These are phyloP conservation scores for Piloderma croceum DNA, from an alignment of 768 basidiomycete species.

Conservation along the genomic window DNA sequence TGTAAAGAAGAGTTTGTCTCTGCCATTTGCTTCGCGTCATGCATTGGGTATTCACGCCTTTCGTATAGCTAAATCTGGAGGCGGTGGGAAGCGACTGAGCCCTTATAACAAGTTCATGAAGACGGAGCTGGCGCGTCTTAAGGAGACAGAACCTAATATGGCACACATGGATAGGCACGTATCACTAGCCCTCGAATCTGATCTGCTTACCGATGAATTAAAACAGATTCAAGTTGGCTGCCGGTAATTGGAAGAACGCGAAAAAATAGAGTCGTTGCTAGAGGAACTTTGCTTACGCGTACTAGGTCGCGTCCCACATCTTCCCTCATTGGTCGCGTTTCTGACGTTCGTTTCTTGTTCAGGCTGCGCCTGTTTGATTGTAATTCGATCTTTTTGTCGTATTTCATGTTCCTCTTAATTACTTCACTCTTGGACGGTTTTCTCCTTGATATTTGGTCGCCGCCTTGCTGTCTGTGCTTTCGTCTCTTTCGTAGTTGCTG, in stretches of 20 bases:
- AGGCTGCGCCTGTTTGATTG: too few relatives aligned
- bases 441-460: too few relatives aligned
- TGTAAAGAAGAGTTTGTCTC: slow-evolving; percentile 48
- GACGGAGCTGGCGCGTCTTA: slow-evolving; percentile 72
- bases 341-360: too few relatives aligned
- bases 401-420: too few relatives aligned
- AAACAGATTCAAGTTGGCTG: slow-evolving; percentile 64
- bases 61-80: slow-evolving; percentile 44
- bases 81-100: slow-evolving; percentile 54
- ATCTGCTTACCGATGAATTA: slow-evolving; percentile 6
- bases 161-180: slow-evolving; percentile 72
- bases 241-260: slow-evolving; percentile 72
- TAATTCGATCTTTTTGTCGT: too few relatives aligned
- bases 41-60: slow-evolving; percentile 13
- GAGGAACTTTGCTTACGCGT: too few relatives aligned
- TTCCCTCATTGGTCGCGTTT: too few relatives aligned
- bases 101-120: slow-evolving; percentile 81
- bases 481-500: too few relatives aligned
- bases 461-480: too few relatives aligned
- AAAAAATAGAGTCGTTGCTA: too few relatives aligned
- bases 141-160: slow-evolving; percentile 68
- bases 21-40: slow-evolving; percentile 10
- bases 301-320: too few relatives aligned
- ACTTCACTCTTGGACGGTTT: too few relatives aligned
- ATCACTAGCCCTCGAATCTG: background rate